Conservation (phyloP, 2,329 filamentous ascomycete genomes). For the Calonectria montana region DNA sequence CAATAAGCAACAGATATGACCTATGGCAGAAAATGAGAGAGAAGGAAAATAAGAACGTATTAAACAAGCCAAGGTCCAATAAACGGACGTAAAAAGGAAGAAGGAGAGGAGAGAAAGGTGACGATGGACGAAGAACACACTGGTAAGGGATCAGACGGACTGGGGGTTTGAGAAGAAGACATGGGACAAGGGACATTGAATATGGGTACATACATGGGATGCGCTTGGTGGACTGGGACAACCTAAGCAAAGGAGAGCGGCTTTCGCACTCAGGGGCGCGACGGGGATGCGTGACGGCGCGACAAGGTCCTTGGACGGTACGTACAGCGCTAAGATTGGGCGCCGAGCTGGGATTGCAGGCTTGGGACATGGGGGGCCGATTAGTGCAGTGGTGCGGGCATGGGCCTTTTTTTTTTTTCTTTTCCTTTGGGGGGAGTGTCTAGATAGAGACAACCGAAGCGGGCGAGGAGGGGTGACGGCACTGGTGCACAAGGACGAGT, state of each 20-base stretch:
- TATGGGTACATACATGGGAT: conserved; percentile 21
- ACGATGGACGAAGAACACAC: conserved; percentile 31
- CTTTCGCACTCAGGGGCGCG: conserved; percentile 28
- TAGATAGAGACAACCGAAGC: neutral
- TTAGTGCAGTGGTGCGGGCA: conserved; percentile 16
- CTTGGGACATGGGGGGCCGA: conserved; percentile 18
- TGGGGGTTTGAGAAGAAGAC: conserved; percentile 24
- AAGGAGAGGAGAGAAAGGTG: conserved; percentile 34
- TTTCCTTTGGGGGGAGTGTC: conserved; percentile 16
- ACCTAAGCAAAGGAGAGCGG: conserved; percentile 6
- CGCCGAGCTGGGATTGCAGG: conserved; percentile 28
- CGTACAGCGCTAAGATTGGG: conserved; percentile 33
- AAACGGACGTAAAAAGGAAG: conserved; percentile 22
- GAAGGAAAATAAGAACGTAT: conserved; percentile 31
- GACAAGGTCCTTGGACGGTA: conserved; percentile 23
- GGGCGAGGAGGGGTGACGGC: conserved; percentile 1
- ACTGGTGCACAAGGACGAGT: conserved; percentile 1
- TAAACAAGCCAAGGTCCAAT: conserved; percentile 22
- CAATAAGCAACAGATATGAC: conserved; percentile 19
- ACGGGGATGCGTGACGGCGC: conserved; percentile 23
- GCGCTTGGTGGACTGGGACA: conserved; percentile 9
- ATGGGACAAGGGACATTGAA: conserved; percentile 20
- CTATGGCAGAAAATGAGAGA: conserved; percentile 21
- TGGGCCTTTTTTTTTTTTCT: conserved; percentile 27
- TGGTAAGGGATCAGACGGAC: conserved; percentile 31